Evolutionary conservation across 495 filamentous ascomycete genomes (phyloP), one percentile per base, ranked within the genome.

Genomic region (Hypomontagnella monticulosa): DNA sequence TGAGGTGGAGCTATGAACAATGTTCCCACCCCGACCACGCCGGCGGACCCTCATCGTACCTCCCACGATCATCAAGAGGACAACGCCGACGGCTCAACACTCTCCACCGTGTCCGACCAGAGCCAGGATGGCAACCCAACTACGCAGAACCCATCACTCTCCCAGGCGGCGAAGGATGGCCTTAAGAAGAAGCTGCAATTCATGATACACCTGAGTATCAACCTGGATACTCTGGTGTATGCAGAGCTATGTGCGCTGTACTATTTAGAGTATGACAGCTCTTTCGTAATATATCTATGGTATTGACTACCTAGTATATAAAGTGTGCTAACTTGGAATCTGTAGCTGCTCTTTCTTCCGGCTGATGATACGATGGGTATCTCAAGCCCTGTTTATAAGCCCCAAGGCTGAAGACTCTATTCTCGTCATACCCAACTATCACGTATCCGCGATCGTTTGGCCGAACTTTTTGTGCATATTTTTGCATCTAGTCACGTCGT

Each of bases 201-300:
- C 71, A 83, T 95, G 57, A 88, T 87, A 66, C 81, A 88, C 49
- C 76, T 96, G 32, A 82, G 91, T 67, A 83, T 85, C 57, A 88
- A 86, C 70, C 79, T 96, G 44, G 93, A 97, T 76, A 88, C 89
- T 66, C 58, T 93, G n/a, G 85, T 93, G 30, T 93, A 92, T 72
- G 88, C 88, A 59, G 85, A 96, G 79, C 80, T 96, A 32, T 91
- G 90, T 37, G 84, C 88, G 38, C 67, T 96, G 57, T 97, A 97
- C 78, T 96, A 95, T 75, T 89, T 96, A 85, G 93, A 97, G 93
- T 96, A 79, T 67, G 90, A 34, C 20, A 4, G 20, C 32, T 11
- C 16, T 34, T 36, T n/a, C 14, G 33, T 16, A n/a, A 8, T n/a
- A 19, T 15, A 41, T 7, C 23, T 20, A 14, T n/a, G 48, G 38